phyloP scores from a whole-genome alignment of 768 basidiomycete genomes.

The Pluteus cervinus region DNA sequence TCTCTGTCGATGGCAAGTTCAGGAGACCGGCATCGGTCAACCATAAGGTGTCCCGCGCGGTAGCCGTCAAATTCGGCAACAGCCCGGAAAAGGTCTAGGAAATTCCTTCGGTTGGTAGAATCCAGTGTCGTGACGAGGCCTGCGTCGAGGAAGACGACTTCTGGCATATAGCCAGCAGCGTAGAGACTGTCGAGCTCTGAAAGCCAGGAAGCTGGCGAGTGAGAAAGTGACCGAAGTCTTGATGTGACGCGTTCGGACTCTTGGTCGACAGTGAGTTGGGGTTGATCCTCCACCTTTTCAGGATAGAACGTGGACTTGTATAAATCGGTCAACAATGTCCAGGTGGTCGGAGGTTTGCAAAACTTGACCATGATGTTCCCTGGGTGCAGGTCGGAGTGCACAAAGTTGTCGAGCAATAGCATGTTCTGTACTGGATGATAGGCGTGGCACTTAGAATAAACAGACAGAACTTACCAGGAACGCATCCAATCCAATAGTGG shows the following conservation, averaged over 20 bases:
- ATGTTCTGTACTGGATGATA: slow-evolving; percentile 63
- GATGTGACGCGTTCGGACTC: slow-evolving; percentile 63
- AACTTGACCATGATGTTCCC: slow-evolving; percentile 99
- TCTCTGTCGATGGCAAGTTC: slow-evolving; percentile 88
- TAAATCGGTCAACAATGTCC: slow-evolving; percentile 55
- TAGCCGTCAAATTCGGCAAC: slow-evolving; percentile 98
- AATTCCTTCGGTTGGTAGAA: slow-evolving; percentile 79
- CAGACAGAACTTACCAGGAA: slow-evolving; percentile 68
- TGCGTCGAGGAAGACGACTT: slow-evolving; percentile 94
- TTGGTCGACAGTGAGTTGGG: slow-evolving; percentile 15
- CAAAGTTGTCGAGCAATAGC: slow-evolving; percentile 96
- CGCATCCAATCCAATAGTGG: slow-evolving; percentile 90
- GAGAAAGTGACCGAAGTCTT: slow-evolving; percentile 53
- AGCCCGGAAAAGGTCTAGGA: slow-evolving; percentile 93
- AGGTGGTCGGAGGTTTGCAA: slow-evolving; percentile 73
- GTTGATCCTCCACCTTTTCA: slow-evolving; percentile 6
- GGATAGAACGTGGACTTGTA: slow-evolving; percentile 45
- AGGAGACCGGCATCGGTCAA: slow-evolving; percentile 88
- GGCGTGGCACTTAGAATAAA: slow-evolving; percentile 1
- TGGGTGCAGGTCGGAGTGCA: slow-evolving; percentile 86
- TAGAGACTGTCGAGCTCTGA: slow-evolving; percentile 57
- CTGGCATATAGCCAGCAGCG: slow-evolving; percentile 78
- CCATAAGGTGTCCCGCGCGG: slow-evolving; percentile 91
- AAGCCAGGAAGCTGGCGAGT: slow-evolving; percentile 64
- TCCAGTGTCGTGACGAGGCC: slow-evolving; percentile 90